A percentile compares a stretch with the other conserved stretches of the same genome.
Evolutionary conservation across 2,329 filamentous ascomycete genomes (phyloP).

Genomic region (Dactylonectria estremocensis): DNA sequence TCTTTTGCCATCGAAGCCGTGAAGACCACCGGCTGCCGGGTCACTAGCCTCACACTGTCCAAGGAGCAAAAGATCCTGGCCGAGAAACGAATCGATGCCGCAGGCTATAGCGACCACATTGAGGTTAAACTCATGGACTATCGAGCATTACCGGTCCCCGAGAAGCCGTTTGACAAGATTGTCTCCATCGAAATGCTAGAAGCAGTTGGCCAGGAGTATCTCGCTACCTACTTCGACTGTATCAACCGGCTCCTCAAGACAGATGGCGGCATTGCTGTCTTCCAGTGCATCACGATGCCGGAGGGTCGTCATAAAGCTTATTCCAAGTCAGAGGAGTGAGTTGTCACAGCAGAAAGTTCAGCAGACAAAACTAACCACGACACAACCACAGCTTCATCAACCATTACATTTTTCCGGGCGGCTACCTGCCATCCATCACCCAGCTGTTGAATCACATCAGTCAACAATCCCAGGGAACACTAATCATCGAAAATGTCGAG

Average conservation of each 20-base stretch:
- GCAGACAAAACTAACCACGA: background rate
- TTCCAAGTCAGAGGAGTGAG: constrained; percentile 74
- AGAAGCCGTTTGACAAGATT: constrained; percentile 76
- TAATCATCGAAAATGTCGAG: constrained; percentile 77
- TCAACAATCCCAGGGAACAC: constrained; percentile 70
- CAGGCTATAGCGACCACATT: constrained; percentile 73
- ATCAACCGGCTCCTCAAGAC: constrained; percentile 76
- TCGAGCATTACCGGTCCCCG: constrained; percentile 70
- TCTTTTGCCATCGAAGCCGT: constrained; percentile 81
- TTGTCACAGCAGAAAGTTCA: constrained; percentile 15
- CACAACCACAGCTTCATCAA: constrained; percentile 72
- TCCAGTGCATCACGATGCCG: constrained; percentile 85
- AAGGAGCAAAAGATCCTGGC: constrained; percentile 79
- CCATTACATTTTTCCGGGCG: constrained; percentile 85
- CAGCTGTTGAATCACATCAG: constrained; percentile 73
- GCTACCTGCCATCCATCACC: constrained; percentile 74
- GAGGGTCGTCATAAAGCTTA: constrained; percentile 78
- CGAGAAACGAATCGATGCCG: constrained; percentile 74
- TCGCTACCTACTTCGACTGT: constrained; percentile 77
- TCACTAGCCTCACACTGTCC: constrained; percentile 79
- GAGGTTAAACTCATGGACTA: constrained; percentile 80
- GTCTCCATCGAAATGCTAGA: constrained; percentile 86
- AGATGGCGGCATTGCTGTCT: constrained; percentile 76
- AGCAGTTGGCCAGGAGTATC: constrained; percentile 77
- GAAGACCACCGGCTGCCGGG: constrained; percentile 74